Evolutionary conservation across 2,329 filamentous ascomycete genomes (phyloP), one percentile per base, ranked within the genome.

Genomic region (Botrytis byssoidea): DNA sequence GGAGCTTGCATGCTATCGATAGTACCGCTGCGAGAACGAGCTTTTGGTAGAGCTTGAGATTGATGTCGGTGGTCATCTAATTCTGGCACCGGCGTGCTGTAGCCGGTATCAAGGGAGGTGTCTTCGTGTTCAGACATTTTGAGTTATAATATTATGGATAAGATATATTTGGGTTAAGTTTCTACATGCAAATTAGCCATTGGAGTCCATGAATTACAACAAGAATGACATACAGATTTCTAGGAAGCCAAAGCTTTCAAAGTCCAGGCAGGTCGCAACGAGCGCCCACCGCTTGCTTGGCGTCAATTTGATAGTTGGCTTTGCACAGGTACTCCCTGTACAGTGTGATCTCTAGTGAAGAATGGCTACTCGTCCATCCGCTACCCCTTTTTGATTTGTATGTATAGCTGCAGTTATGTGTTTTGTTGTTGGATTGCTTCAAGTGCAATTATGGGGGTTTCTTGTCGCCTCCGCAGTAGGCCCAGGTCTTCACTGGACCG

Each of bases 391-490:
- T 44, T 61, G 42, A 35, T 40, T 55, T 51, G 42, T 69, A 37
- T 55, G 57, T 72, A 70, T 72, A 51, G 66, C 66, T 72, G 71
- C 72, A 73, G 61, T 60, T 75, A 60, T 75, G 57, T 70, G 44
- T 70, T 76, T 60, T 67, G 55, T 20, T 61, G 18, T 60, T 60
- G 60, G 25, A 22, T 55, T 64, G 59, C 40, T 35, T 51, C 44
- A 76, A 69, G 74, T 59, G 87, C 84, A 95, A 86, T 98, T 98
- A 98, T 88, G 95, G 95, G 83, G 96, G 95, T 86, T 97, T 95
- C 88, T 94, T 96, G 88, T 96, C 93, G 87, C 94, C 93, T 92
- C 95, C 95, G 88, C 91, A 91, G 85, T 95, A 95, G 90, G 97
- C 94, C 94, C 94, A 93, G 88, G 91, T 91, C 83, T 91, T 91